Conservation (phyloP, 257 asterid species). For the Rehmannia glutinosa region DNA sequence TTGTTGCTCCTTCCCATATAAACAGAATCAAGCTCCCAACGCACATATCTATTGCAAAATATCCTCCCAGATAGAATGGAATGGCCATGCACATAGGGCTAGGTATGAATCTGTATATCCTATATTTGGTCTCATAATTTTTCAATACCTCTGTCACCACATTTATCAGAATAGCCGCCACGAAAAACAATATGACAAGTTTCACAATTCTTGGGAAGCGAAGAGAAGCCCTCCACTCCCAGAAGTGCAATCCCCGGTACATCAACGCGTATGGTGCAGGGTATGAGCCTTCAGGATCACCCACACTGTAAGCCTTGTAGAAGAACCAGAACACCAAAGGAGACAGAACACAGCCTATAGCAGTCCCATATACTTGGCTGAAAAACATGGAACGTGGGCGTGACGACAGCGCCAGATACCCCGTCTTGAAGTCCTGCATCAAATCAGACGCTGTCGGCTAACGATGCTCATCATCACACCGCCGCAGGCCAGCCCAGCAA, state of each 20-base stretch:
- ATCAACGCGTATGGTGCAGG: slow-evolving; percentile 49
- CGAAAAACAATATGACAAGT: slow-evolving; percentile 34
- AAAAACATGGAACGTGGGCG: slow-evolving; percentile 64
- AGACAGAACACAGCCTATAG: slow-evolving; percentile 43
- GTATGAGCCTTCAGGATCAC: slow-evolving; percentile 44
- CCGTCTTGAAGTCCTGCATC: slow-evolving; percentile 72
- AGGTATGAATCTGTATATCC: slow-evolving; percentile 50
- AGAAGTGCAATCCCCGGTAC: slow-evolving; percentile 61
- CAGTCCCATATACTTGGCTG: slow-evolving; percentile 56
- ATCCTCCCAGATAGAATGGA: slow-evolving; percentile 66
- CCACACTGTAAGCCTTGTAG: slow-evolving; percentile 40
- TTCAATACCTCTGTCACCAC: slow-evolving; percentile 12
- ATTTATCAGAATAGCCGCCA: slow-evolving; percentile 29
- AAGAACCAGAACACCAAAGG: slow-evolving; percentile 69
- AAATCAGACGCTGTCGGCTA: slow-evolving; percentile 55
- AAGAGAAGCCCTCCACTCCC: slow-evolving; percentile 55
- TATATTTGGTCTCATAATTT: slow-evolving; percentile 35
- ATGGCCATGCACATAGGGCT: slow-evolving; percentile 88
- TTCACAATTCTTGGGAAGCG: slow-evolving; percentile 59
- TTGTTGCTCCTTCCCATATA: slow-evolving; percentile 31
- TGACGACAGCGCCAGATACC: slow-evolving; percentile 61
- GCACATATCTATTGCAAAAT: slow-evolving; percentile 79
- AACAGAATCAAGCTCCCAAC: slow-evolving; percentile 65
- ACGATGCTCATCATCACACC: slow-evolving; percentile 78
- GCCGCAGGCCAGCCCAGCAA: slow-evolving; percentile 66